Evolutionary conservation across 2,329 filamentous ascomycete genomes (phyloP).

Genomic region (Tolypocladium pustulatum): DNA sequence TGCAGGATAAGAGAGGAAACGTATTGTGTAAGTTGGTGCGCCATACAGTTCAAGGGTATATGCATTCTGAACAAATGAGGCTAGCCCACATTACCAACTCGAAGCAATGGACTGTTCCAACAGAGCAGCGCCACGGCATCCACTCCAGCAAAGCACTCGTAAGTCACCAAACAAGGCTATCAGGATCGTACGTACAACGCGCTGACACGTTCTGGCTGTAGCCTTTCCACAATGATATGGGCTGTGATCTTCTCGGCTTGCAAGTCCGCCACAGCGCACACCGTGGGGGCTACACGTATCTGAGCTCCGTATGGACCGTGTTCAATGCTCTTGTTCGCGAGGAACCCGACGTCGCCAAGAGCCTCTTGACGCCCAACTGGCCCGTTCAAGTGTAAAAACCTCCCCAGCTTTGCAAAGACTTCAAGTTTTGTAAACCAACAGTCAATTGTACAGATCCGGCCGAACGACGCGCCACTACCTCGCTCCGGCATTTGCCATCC

Average conservation of each 20-base stretch:
- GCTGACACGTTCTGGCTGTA: conserved; percentile 10
- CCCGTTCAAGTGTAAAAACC: conserved; percentile 35
- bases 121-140: conserved; percentile 35
- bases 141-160: conserved; percentile 36
- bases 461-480: conserved; percentile 20
- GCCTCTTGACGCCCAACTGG: conserved; percentile 29
- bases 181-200: background rate
- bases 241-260: conserved; percentile 36
- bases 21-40: conserved; percentile 30
- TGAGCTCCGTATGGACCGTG: conserved; percentile 31
- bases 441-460: conserved; percentile 7
- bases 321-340: conserved; percentile 30
- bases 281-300: conserved; percentile 32
- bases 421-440: background rate
- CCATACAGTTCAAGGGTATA: conserved; percentile 2
- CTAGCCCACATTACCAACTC: conserved; percentile 37
- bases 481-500: conserved; percentile 30
- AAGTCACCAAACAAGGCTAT: conserved; percentile 8
- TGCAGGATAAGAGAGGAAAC: conserved; percentile 36
- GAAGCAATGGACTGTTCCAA: conserved; percentile 32
- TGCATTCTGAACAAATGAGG: background rate
- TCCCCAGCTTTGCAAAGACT: background rate
- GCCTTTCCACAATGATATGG: conserved; percentile 43
- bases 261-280: conserved; percentile 33
- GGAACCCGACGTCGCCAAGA: conserved; percentile 26